Conservation (phyloP, 2,329 filamentous ascomycete genomes). For the Paecilomyces dactylethromorphus region DNA sequence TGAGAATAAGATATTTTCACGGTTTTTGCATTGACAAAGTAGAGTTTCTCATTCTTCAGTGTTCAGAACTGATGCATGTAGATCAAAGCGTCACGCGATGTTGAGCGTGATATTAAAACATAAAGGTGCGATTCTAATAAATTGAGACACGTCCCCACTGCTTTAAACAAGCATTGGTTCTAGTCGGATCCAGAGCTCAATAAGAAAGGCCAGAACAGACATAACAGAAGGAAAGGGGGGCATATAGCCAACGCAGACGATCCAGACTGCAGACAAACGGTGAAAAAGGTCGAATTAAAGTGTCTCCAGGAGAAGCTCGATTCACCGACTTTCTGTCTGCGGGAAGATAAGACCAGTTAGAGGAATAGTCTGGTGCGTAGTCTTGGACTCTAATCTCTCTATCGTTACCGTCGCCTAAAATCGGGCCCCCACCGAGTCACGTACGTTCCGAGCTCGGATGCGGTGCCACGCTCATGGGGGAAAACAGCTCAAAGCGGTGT, state of each 20-base stretch:
- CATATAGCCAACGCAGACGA: background rate
- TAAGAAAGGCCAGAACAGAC: background rate
- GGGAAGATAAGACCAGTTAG: background rate
- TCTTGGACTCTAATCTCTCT: background rate
- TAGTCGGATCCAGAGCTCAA: background rate
- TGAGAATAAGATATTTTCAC: background rate
- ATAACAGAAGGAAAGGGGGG: background rate
- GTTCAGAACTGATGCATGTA: background rate
- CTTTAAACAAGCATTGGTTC: background rate
- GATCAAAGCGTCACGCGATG: background rate
- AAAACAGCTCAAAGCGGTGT: background rate
- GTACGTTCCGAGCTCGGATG: background rate
- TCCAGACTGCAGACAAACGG: background rate
- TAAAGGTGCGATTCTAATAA: background rate
- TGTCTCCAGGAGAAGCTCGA: background rate
- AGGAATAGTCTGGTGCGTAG: background rate
- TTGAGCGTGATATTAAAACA: background rate
- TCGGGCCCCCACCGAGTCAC: constrained; percentile 1
- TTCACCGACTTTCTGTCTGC: background rate
- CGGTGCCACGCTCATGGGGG: background rate
- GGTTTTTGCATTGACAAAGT: background rate
- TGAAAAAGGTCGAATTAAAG: background rate
- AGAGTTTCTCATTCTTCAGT: background rate
- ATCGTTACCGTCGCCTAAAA: background rate
- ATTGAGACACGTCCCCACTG: background rate